Base-by-base conservation (phyloP, 2,329 filamentous ascomycete species). In the Pseudonectria foliicola region DNA sequence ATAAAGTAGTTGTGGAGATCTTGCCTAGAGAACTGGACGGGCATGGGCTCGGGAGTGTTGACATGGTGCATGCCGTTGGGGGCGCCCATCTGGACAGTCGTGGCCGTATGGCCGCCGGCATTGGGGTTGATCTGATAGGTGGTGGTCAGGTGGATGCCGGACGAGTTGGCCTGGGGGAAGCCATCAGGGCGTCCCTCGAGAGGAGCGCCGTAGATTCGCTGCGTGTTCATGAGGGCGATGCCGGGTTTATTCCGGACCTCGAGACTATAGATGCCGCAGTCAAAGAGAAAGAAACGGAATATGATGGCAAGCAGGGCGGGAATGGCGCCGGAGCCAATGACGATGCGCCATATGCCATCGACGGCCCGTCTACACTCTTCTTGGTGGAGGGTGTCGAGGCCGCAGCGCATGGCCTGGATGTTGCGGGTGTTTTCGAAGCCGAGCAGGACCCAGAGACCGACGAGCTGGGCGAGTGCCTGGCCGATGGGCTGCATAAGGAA, bases 401-500 rank as follows among this genome's bases (percentile, higher is more conserved):
- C 70, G 41, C 70, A 73, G 31, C 65, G 64, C 59, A 66, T 61
- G 4, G 53, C 64, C 26, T 64, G 56, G 13, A 72, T 49, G 16
- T 63, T 52, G 31, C 64, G 61, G 12, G 54, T 59, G 40, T 57
- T 50, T 37, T 70, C 56, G 13, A 67, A 63, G 13, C 68, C 67
- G 3, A 73, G 56, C 10, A 72, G 52, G 8, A 73, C 69, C 57
- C 62, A 68, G 4, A 81, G 57, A 4, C 75, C 74, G 10, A 82
- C 73, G 5, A 80, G 56, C 42, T 80, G 78, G 11, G 78, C 78
- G 2, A 79, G 63, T 2, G 81, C 71, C 49, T 83, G 79, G 6
- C 80, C 80, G 7, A 83, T 60, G 1, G 80, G 77, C 45, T 84
- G 80, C 73, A 81, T 82, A 46, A 81, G 67, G 52, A 84, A 83